Base-by-base conservation (phyloP, 2,329 filamentous ascomycete species). In the Hymenoscyphus albidus region DNA sequence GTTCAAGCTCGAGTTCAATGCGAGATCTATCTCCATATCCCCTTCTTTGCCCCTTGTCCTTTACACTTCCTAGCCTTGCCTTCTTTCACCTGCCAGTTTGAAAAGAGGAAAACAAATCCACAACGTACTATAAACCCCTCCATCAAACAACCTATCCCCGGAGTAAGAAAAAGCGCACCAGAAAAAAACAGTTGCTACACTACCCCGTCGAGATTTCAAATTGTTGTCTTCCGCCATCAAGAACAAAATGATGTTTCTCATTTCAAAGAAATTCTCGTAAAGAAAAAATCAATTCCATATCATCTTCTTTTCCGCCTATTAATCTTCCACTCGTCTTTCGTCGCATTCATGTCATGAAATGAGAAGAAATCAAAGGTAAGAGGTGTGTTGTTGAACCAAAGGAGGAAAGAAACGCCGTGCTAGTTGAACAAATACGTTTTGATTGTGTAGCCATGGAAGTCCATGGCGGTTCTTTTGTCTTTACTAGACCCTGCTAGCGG, bases 131-230 rank as follows among this genome's bases (percentile, higher is more conserved):
- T 16, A 54, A 27, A 22, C 38, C 31, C 44, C 16, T 31, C 27
- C 48, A 62, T 62, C 60, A 27, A 55, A 18, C 27, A 39, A 57
- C 48, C 38, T 27, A 69, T 69, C 70, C 68, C 69, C 70, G 68
- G 67, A 70, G 66, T 70, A 57, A 62, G 32, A 64, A 63, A 59
- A 51, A 54, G 16, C 27, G 40, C 42, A 18, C 39, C 14, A 32
- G 42, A 60, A 61, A 61, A 64, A 14, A 22, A 63, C 61, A 58
- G 35, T 18, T 54, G 62, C 65, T 63, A 61, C 63, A 56, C 63
- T 64, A 66, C 67, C 69, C 70, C 70, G 70, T 72, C 64, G 70
- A 71, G 70, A 72, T 38, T 35, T 42, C 42, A 54, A 35, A 22
- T 51, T 18, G 42, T 61, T 9, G 27, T 42, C 16, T 42, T 27